Percentiles rank a stretch among this genome's conserved stretches.
These are phyloP conservation scores for Clausena lansium DNA, from an alignment of 345 rosid genomes.

Conservation along the genomic window DNA sequence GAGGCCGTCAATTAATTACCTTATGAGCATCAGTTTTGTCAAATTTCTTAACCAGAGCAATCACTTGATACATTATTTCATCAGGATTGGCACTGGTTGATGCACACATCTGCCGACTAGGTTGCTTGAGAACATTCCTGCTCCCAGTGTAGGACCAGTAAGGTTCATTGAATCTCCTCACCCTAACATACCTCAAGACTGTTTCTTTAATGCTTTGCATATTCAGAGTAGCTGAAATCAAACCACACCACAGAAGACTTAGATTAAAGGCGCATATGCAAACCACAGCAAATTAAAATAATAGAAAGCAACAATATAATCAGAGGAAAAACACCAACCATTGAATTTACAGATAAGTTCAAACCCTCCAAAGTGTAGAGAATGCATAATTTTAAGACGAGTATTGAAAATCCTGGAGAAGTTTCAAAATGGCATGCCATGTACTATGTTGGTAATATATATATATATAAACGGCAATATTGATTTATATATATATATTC, in stretches of 20 bases:
- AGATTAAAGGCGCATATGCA: not conserved
- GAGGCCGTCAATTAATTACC: slow-evolving; percentile 25
- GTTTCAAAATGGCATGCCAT: not conserved
- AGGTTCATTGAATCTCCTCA: slow-evolving; percentile 30
- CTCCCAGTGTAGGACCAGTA: not conserved
- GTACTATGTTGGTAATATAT: not conserved
- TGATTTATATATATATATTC: not conserved
- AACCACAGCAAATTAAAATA: not conserved
- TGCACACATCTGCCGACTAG: slow-evolving; percentile 30
- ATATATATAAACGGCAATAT: not conserved
- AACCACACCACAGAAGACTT: not conserved
- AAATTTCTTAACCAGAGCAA: slow-evolving; percentile 51
- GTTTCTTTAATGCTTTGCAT: slow-evolving; percentile 45
- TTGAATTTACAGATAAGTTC: not conserved
- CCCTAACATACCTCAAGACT: slow-evolving; percentile 44
- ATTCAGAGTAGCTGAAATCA: slow-evolving; percentile 17
- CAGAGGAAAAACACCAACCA: not conserved
- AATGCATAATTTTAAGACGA: not conserved
- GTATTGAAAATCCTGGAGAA: not conserved
- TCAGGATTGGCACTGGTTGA: slow-evolving; percentile 24
- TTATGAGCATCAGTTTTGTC: slow-evolving; percentile 53
- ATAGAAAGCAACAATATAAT: not conserved
- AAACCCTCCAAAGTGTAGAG: not conserved
- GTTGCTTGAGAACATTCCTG: slow-evolving; percentile 21
- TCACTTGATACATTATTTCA: slow-evolving; percentile 41